These are phyloP conservation scores for Lycium ferocissimum DNA, from an alignment of 257 asterid species.

Conservation along the genomic window DNA sequence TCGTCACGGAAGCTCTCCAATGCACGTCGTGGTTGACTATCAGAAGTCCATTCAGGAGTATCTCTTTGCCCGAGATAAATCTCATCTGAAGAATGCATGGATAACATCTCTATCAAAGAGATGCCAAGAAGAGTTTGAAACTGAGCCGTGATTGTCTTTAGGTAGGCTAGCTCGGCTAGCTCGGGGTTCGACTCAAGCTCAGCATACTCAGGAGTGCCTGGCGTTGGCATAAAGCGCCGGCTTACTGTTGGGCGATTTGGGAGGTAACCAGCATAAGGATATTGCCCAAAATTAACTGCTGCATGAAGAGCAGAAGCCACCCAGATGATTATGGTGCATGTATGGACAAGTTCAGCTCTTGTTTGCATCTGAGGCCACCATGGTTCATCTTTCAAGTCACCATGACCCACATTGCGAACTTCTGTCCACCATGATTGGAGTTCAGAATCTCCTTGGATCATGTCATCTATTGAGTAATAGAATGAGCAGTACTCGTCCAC, in stretches of 20 bases:
- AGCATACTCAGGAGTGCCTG: conserved; percentile 44
- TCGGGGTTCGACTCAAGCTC: conserved; percentile 42
- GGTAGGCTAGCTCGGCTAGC: conserved; percentile 26
- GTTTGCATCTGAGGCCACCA: conserved; percentile 51
- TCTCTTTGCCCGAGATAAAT: conserved; percentile 48
- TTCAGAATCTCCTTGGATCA: conserved; percentile 37
- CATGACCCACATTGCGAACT: conserved; percentile 41
- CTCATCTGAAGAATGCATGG: conserved; percentile 43
- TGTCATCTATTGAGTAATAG: conserved; percentile 34
- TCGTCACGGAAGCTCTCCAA: conserved; percentile 34
- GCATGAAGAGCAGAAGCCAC: conserved; percentile 51
- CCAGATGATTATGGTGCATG: conserved; percentile 44
- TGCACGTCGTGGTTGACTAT: conserved; percentile 31
- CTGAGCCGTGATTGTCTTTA: conserved; percentile 43
- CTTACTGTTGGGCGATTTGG: conserved; percentile 47
- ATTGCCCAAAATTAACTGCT: conserved; percentile 46
- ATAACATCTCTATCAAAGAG: conserved; percentile 42
- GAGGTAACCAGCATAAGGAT: conserved; percentile 49
- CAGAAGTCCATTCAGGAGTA: conserved; percentile 41
- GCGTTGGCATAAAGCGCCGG: conserved; percentile 44
- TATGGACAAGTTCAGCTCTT: conserved; percentile 30
- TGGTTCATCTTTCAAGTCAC: conserved; percentile 41
- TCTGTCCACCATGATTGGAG: conserved; percentile 48
- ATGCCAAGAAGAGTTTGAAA: conserved; percentile 44
- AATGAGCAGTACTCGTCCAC: conserved; percentile 38